A percentile compares a stretch with the other conserved stretches of the same genome.
phyloP scores from a whole-genome alignment of 805 yeast genomes.

The Kodamaea kaohsiungensis region DNA sequence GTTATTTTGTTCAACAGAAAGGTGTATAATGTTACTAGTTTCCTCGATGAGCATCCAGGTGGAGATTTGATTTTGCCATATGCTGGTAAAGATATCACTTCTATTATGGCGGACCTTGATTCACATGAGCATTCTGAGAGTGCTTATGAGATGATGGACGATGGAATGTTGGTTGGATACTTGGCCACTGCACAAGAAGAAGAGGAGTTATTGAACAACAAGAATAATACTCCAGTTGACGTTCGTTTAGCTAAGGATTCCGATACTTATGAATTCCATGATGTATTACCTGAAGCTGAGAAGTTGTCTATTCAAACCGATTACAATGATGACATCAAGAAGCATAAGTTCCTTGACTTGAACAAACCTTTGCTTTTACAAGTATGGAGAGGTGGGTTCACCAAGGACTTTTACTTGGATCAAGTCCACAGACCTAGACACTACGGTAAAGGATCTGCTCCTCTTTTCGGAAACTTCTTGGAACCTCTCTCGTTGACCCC shows the following conservation, averaged over 20 bases:
- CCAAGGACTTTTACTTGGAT: conserved; percentile 88
- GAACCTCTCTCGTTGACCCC: conserved; percentile 91
- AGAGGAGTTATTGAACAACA: conserved; percentile 62
- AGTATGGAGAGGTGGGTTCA: conserved; percentile 70
- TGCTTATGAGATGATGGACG: conserved; percentile 85
- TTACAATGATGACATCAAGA: conserved; percentile 62
- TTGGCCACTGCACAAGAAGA: conserved; percentile 83
- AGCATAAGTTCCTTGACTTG: conserved; percentile 85
- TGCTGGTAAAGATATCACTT: conserved; percentile 66
- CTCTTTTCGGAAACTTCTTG: conserved; percentile 88
- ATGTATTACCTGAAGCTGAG: conserved; percentile 71
- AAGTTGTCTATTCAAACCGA: conserved; percentile 80
- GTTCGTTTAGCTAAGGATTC: conserved; percentile 40
- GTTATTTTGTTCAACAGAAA: conserved; percentile 78
- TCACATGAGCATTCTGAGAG: conserved; percentile 81
- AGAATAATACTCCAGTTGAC: conserved; percentile 58
- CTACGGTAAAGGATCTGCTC: conserved; percentile 96
- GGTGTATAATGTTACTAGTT: conserved; percentile 78
- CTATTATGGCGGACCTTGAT: conserved; percentile 69
- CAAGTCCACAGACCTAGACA: conserved; percentile 98
- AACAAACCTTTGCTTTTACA: conserved; percentile 79
- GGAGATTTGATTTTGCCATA: conserved; percentile 59
- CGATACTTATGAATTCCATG: conserved; percentile 48
- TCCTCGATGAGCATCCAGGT: conserved; percentile 72
- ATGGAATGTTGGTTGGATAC: conserved; percentile 76